phyloP scores from a whole-genome alignment of 176 grass and related monocot species.

The Avena insularis region DNA sequence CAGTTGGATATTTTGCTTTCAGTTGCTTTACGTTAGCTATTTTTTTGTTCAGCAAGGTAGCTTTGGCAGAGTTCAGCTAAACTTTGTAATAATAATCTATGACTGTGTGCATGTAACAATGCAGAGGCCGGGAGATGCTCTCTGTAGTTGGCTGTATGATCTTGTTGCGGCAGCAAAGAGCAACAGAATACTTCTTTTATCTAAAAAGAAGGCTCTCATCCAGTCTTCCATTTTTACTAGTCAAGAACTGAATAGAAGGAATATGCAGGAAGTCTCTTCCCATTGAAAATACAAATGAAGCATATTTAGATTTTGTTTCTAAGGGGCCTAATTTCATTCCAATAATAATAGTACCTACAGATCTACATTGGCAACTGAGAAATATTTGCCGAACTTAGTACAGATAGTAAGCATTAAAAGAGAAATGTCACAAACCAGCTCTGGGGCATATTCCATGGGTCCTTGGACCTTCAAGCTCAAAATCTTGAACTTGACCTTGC shows the following conservation, averaged over 20 bases:
- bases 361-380: neutral
- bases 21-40: neutral
- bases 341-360: neutral
- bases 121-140: neutral
- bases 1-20: neutral
- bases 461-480: constrained; percentile 98
- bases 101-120: neutral
- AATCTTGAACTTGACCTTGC: constrained; percentile 98
- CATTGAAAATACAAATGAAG: neutral
- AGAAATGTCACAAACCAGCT: constrained; percentile 62
- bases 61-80: neutral
- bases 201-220: neutral
- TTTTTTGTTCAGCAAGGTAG: neutral
- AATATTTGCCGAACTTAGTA: constrained; percentile 28
- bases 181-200: neutral
- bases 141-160: neutral
- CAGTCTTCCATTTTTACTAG: constrained; percentile 26
- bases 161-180: neutral
- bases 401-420: constrained; percentile 29
- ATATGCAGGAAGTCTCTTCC: neutral
- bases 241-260: neutral
- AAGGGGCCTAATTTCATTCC: constrained; percentile 8
- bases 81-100: neutral
- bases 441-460: constrained; percentile 93
- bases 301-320: constrained; percentile 9